Base-by-base conservation (phyloP, 495 filamentous ascomycete species). In the Penicillium manginii region DNA sequence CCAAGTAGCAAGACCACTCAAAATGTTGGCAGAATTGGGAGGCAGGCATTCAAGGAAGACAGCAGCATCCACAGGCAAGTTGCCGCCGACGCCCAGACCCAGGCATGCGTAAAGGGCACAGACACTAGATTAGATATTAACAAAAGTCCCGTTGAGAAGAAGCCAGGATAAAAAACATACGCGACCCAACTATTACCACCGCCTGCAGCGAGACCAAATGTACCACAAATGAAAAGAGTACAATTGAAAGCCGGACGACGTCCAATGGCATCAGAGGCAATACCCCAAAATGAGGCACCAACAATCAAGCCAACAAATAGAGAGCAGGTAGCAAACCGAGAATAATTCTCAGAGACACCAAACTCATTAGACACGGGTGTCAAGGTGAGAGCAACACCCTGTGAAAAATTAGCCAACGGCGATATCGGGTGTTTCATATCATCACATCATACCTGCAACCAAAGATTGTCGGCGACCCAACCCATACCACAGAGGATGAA, bases 401-500 rank as follows among this genome's bases (percentile, higher is more conserved):
- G 57, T 3, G 53, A 7, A 39, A 21, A 21, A 56, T 65, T 63
- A 70, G 60, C 22, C 26, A 4, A 29, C 15, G 21, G 8, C 3
- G 48, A 11, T 1, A 3, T 46, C 3, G 12, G 39, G 12, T 9
- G 26, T 7, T 8, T 5, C 29, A 12, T 5, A 39, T 14, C 35
- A 14, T 39, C 9, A 14, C 4, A n/a, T 51, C 58, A 19, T 64
- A 69, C 70, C 68, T 73, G 69, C 45, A 78, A 55, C 75, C 75
- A 78, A 43, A 78, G 74, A 57, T 83, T 84, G 54, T 84, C 81
- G 40, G 80, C 81, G n/a, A 82, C 62, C 87, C 87, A 93, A 31
- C 90, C 91, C 64, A 91, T 93, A 3, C 89, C 89, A 53, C 89
- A 87, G 18, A 96, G 86, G 29, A 83, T 72, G 65, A 92, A 92